Base-by-base conservation (phyloP, 2,329 filamentous ascomycete species). In the Huntiella savannae region DNA sequence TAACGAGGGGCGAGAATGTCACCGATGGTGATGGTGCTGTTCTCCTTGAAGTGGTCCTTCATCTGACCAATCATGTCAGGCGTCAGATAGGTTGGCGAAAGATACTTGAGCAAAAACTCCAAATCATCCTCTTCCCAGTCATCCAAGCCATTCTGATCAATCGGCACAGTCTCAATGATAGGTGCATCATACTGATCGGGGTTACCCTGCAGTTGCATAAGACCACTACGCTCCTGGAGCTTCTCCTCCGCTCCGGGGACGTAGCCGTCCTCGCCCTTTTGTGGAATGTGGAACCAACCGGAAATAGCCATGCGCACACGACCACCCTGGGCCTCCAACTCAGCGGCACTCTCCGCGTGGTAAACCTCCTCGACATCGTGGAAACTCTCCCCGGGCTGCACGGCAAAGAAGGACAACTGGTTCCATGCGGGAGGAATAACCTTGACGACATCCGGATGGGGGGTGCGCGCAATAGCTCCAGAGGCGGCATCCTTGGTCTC, bases 331-430 rank as follows among this genome's bases (percentile, higher is more conserved):
- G 70, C 75, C 58, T 70, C 71, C 46, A 77, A 71, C 62, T 75
- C 73, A 55, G 66, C 71, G 58, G 66, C 67, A 50, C 59, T 69
- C 52, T 64, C 67, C 56, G 75, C 70, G 59, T 82, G 77, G 63
- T 95, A 96, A 4, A 98, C 91, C 63, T 98, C 91, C 64, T 96
- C 88, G 47, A 98, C 91, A 60, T 98, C 91, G 63, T 98, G 91
- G 63, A 96, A 98, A 60, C 88, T 96, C 70, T 94, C 79, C n/a
- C 91, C 91, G 0, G 91, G 91, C 64, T 95, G 86, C 5, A 98
- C 92, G 13, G 87, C 86, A 61, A 98, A 98, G 72, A 98, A 98
- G 55, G 83, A 91, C 50, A 98, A 71, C 66, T 98, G 91, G 62
- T 96, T 95, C 77, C 88, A 98, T 0, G 87, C 85, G 0, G 91